Percentiles rank a stretch among this genome's conserved stretches.
Evolutionary conservation across 2,329 filamentous ascomycete genomes (phyloP).

Genomic region (Stagonosporopsis rhizophila): DNA sequence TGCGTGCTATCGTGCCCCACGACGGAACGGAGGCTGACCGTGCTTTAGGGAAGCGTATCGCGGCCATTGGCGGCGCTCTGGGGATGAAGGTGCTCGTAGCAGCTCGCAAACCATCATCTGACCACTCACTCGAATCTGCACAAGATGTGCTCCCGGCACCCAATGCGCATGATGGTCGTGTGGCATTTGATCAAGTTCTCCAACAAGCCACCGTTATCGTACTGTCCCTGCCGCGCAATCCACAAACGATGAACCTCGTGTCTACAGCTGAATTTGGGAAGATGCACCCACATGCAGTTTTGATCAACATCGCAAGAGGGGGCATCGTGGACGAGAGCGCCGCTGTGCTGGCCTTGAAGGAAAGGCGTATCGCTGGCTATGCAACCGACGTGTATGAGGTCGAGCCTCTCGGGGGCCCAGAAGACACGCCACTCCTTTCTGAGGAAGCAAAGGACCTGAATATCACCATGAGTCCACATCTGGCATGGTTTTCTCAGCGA

Average conservation of each 20-base stretch:
- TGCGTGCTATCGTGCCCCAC: conserved; percentile 19
- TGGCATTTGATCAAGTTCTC: conserved; percentile 49
- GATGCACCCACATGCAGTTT: conserved; percentile 55
- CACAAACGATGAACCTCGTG: conserved; percentile 43
- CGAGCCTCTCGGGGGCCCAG: conserved; percentile 54
- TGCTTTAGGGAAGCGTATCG: conserved; percentile 52
- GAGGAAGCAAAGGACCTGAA: conserved; percentile 57
- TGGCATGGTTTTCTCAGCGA: conserved; percentile 61
- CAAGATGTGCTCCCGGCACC: conserved; percentile 14
- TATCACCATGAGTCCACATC: conserved; percentile 60
- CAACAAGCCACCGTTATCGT: conserved; percentile 49
- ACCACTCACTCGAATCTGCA: conserved; percentile 12
- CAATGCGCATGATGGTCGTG: conserved; percentile 33
- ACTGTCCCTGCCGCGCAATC: conserved; percentile 43
- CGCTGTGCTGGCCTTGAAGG: conserved; percentile 54
- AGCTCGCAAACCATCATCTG: conserved; percentile 45
- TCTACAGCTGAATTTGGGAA: conserved; percentile 51
- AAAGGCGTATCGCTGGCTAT: conserved; percentile 57
- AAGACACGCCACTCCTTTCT: conserved; percentile 53
- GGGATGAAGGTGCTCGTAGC: conserved; percentile 60
- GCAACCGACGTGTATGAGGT: conserved; percentile 59
- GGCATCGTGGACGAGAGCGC: conserved; percentile 61
- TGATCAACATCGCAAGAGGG: conserved; percentile 60
- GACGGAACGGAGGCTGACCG: conserved; percentile 18
- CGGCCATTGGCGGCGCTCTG: conserved; percentile 52